Evolutionary conservation across 2,329 filamentous ascomycete genomes (phyloP).

Genomic region (Ceratocystis huliohia): DNA sequence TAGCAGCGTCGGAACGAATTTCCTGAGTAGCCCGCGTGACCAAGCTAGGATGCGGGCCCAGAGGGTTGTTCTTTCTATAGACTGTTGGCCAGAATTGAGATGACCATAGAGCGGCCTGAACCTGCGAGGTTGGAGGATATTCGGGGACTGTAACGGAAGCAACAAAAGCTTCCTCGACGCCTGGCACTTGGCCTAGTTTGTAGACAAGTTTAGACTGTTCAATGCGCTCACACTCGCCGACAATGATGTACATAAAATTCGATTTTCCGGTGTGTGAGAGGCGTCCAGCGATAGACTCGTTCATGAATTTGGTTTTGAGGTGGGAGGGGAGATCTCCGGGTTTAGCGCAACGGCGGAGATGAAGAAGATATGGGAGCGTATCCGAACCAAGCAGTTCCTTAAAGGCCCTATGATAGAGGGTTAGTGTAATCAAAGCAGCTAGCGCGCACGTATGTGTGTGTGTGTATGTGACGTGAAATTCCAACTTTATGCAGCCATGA

Average conservation of each 20-base stretch:
- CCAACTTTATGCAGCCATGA: too few relatives aligned
- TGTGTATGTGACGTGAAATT: too few relatives aligned
- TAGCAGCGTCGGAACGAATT: conserved; percentile 48
- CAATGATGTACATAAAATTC: conserved; percentile 46
- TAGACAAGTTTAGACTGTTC: conserved; percentile 34
- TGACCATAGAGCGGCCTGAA: conserved; percentile 64
- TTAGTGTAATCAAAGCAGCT: too few relatives aligned
- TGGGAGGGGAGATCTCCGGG: conserved; percentile 53
- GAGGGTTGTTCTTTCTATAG: conserved; percentile 77
- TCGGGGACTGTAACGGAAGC: conserved; percentile 56
- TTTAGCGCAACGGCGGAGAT: conserved; percentile 67
- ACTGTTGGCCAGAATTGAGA: conserved; percentile 70
- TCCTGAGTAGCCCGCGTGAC: conserved; percentile 58
- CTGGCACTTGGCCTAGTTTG: conserved; percentile 22
- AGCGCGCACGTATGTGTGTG: too few relatives aligned
- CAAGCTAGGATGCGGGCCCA: conserved; percentile 68
- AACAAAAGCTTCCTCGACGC: conserved; percentile 44
- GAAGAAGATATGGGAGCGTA: conserved; percentile 51
- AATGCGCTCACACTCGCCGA: conserved; percentile 32
- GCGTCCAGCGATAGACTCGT: conserved; percentile 40
- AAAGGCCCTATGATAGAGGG: conserved; percentile 15
- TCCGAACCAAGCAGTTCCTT: conserved; percentile 31
- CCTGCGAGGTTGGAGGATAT: conserved; percentile 59
- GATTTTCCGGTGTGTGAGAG: conserved; percentile 48
- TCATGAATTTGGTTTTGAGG: conserved; percentile 49